A percentile compares a stretch with the other conserved stretches of the same genome.
Evolutionary conservation across 2,329 filamentous ascomycete species (phyloP).

Genomic region (Arthrocladium fulminans): DNA sequence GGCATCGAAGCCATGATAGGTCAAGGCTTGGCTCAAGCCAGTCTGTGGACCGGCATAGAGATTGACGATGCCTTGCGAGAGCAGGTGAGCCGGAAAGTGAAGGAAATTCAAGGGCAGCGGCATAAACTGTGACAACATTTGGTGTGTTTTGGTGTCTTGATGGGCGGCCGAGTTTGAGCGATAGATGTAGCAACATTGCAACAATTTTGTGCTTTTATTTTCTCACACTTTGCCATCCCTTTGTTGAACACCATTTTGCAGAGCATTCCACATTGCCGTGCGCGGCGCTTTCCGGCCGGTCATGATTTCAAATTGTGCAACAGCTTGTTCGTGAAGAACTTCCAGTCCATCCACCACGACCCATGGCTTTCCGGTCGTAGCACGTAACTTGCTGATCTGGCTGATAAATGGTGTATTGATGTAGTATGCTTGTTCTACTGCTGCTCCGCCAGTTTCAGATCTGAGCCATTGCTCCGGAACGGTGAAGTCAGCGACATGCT

Average conservation of each 20-base stretch:
- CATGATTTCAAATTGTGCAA: constrained; percentile 74
- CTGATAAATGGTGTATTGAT: constrained; percentile 61
- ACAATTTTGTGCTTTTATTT: not conserved
- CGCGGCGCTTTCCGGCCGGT: constrained; percentile 65
- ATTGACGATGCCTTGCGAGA: constrained; percentile 36
- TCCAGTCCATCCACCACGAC: constrained; percentile 68
- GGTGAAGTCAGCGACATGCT: constrained; percentile 58
- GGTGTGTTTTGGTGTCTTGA: not conserved
- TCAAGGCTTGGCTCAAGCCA: constrained; percentile 62
- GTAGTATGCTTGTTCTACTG: constrained; percentile 63
- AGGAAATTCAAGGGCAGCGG: not conserved
- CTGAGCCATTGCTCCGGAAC: constrained; percentile 61
- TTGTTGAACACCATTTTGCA: constrained; percentile 25
- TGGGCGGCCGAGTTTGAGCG: not conserved
- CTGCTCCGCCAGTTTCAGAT: constrained; percentile 65
- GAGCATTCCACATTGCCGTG: constrained; percentile 60
- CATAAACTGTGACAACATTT: constrained; percentile 2
- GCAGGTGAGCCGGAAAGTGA: not conserved
- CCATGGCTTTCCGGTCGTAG: constrained; percentile 49
- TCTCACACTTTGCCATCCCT: not conserved
- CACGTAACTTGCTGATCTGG: constrained; percentile 55
- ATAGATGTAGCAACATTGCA: not conserved
- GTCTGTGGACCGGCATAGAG: constrained; percentile 54
- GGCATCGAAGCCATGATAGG: constrained; percentile 71
- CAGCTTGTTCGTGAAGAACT: constrained; percentile 67